phyloP scores from a whole-genome alignment of 148 eudicot species.

The Rhododendron molle region DNA sequence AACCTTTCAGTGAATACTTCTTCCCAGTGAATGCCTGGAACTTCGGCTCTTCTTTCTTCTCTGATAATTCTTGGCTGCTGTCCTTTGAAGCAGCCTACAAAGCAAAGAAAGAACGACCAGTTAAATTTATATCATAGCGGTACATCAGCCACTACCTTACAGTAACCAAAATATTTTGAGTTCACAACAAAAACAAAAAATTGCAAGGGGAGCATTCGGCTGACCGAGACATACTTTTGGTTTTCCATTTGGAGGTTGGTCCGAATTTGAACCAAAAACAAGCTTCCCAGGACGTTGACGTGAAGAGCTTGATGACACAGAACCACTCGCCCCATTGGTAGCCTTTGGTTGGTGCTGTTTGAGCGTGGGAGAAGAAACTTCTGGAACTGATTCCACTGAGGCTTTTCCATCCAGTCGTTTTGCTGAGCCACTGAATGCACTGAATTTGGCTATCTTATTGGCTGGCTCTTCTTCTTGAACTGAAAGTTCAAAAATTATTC shows the following conservation, averaged over 20 bases:
- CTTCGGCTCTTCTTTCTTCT: constrained; percentile 18
- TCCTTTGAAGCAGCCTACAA: constrained; percentile 13
- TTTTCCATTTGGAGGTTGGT: constrained; percentile 15
- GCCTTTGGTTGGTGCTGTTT: constrained; percentile 14
- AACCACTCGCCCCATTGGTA: constrained; percentile 3
- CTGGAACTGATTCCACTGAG: background rate
- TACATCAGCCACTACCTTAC: background rate
- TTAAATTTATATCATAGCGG: background rate
- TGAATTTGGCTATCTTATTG: constrained; percentile 16
- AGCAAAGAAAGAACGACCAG: background rate
- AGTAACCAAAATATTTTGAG: background rate
- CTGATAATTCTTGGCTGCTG: background rate
- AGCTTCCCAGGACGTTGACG: constrained; percentile 18
- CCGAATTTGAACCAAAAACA: constrained; percentile 23
- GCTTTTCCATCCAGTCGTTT: constrained; percentile 26
- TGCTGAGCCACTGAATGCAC: constrained; percentile 20
- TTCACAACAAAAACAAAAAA: background rate
- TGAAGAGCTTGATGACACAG: constrained; percentile 16
- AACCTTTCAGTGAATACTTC: constrained; percentile 19
- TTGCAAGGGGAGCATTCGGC: background rate
- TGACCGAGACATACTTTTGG: constrained; percentile 11
- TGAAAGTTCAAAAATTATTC: background rate
- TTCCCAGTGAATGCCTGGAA: constrained; percentile 26
- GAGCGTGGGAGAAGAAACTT: constrained; percentile 8
- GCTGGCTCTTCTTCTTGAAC: constrained; percentile 18